Evolutionary conservation across 2,329 filamentous ascomycete species (phyloP).

Genomic region (Gaeumannomyces sp.): DNA sequence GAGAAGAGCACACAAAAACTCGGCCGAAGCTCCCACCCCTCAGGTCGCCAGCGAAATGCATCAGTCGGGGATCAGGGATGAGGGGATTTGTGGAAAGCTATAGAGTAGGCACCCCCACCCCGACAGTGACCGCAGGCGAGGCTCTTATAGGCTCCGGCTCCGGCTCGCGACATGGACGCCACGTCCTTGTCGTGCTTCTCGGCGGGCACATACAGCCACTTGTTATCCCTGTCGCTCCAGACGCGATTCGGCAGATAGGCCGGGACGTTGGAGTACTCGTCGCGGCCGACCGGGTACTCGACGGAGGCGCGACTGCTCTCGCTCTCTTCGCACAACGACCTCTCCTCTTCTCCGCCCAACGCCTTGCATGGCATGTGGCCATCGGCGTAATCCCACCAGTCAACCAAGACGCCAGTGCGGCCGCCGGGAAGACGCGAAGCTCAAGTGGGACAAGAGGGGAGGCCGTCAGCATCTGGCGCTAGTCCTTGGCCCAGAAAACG

Average conservation of each 20-base stretch:
- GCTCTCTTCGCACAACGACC: neutral
- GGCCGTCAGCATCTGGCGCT: no score
- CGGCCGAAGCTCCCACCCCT: neutral
- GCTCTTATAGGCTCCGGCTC: no score
- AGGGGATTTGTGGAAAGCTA: no score
- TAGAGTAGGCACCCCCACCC: no score
- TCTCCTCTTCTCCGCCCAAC: neutral
- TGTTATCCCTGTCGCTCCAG: conserved; percentile 38
- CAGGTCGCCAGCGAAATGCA: no score
- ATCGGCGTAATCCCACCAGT: neutral
- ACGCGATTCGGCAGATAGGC: conserved; percentile 50
- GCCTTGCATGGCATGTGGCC: conserved; percentile 2
- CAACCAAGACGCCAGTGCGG: neutral
- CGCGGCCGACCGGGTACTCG: conserved; percentile 48
- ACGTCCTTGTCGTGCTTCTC: conserved; percentile 34
- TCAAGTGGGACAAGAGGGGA: no score
- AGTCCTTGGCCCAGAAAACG: no score
- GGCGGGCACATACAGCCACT: conserved; percentile 43
- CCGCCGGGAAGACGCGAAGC: no score
- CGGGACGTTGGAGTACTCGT: conserved; percentile 54
- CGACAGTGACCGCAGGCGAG: no score
- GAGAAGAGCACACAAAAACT: neutral
- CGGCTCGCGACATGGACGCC: neutral
- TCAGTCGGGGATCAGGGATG: no score
- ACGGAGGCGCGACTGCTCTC: conserved; percentile 25